Conservation (phyloP, 2,329 filamentous ascomycete species). For the Cladosporium halotolerans region DNA sequence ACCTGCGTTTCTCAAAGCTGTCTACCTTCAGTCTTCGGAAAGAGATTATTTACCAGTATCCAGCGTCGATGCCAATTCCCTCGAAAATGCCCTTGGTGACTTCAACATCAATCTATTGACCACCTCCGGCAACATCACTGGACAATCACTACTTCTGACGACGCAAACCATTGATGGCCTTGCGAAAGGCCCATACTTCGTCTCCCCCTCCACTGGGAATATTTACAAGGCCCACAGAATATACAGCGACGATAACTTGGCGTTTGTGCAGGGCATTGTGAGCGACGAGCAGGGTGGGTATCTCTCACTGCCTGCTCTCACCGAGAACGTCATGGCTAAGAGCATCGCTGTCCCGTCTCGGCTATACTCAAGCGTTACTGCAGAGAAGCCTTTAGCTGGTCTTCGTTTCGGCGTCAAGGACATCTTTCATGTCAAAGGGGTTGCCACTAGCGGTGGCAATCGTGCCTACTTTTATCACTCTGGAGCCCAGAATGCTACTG, state of each 20-base stretch:
- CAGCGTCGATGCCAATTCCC: background rate
- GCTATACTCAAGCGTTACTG: background rate
- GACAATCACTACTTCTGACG: background rate
- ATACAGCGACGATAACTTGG: background rate
- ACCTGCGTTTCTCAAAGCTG: background rate
- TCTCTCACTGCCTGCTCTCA: background rate
- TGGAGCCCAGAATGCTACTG: background rate
- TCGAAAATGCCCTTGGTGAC: background rate
- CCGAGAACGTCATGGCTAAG: background rate
- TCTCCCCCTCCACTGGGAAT: background rate
- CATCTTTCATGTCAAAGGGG: conserved; percentile 19
- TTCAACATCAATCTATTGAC: background rate
- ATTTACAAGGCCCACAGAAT: background rate
- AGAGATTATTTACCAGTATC: background rate
- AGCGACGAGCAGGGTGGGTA: background rate
- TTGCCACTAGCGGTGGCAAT: conserved; percentile 16
- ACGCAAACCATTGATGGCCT: background rate
- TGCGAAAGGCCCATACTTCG: background rate
- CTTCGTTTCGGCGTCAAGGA: conserved; percentile 24
- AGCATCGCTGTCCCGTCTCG: background rate
- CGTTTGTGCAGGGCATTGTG: background rate
- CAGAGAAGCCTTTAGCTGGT: background rate
- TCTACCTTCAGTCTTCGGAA: background rate
- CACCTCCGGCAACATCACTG: background rate
- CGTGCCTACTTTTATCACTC: conserved; percentile 10